Evolutionary conservation across 2,329 filamentous ascomycete species (phyloP).

Genomic region (Tolypocladium pustulatum): DNA sequence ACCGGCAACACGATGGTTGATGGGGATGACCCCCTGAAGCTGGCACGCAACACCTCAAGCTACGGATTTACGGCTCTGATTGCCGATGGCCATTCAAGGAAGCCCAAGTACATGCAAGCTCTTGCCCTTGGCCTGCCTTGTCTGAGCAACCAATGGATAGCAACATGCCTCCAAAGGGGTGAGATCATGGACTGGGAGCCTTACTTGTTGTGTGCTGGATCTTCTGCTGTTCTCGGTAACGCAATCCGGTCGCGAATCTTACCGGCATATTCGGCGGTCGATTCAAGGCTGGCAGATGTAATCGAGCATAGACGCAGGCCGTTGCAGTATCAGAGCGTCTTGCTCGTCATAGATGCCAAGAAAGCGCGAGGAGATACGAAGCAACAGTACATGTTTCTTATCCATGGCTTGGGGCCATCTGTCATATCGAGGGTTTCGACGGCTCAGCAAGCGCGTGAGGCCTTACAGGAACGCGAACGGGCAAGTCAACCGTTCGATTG

Average conservation of each 20-base stretch:
- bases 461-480: constrained; percentile 41
- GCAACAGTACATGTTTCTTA: constrained; percentile 70
- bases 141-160: constrained; percentile 71
- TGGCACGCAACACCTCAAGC: constrained; percentile 40
- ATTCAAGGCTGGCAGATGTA: constrained; percentile 45
- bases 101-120: constrained; percentile 89
- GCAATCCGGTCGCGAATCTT: constrained; percentile 68
- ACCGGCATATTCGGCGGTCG: constrained; percentile 44
- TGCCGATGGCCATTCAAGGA: constrained; percentile 74
- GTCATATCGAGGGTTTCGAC: constrained; percentile 53
- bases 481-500: constrained; percentile 52
- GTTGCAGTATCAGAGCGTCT: constrained; percentile 52
- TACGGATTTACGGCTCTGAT: constrained; percentile 77
- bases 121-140: constrained; percentile 83
- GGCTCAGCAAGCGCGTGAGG: constrained; percentile 51
- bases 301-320: constrained; percentile 52
- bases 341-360: constrained; percentile 53
- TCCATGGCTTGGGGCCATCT: constrained; percentile 64
- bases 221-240: constrained; percentile 65
- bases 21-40: constrained; percentile 29
- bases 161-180: constrained; percentile 54
- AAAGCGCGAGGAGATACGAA: constrained; percentile 53
- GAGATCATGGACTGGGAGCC: constrained; percentile 62
- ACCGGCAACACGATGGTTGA: constrained; percentile 19
- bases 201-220: constrained; percentile 78